Conservation (phyloP, 305 asterid species). For the Andrographis paniculata region DNA sequence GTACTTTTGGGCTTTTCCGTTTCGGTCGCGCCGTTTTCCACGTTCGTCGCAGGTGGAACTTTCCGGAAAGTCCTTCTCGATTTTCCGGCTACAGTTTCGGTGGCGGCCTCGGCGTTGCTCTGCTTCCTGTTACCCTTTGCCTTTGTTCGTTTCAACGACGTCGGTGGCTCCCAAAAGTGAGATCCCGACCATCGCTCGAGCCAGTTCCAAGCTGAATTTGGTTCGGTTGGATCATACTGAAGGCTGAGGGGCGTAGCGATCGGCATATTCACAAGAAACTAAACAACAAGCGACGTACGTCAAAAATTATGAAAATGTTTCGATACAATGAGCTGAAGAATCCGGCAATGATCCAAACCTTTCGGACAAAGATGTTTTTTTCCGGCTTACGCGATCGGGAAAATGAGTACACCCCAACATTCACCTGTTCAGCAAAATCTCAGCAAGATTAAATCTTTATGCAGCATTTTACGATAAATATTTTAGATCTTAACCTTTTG, state of each 20-base stretch:
- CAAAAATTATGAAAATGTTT: background rate
- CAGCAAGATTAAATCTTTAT: background rate
- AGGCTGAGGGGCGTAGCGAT: constrained; percentile 61
- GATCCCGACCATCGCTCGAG: constrained; percentile 66
- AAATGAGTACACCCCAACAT: constrained; percentile 22
- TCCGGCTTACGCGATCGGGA: constrained; percentile 36
- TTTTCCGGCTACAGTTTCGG: constrained; percentile 38
- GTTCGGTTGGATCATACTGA: constrained; percentile 49
- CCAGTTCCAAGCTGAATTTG: constrained; percentile 71
- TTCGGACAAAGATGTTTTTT: constrained; percentile 26
- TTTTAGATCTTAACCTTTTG: constrained; percentile 47
- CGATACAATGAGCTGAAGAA: background rate
- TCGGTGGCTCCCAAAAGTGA: constrained; percentile 48
- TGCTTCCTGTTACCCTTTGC: constrained; percentile 41
- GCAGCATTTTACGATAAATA: constrained; percentile 4
- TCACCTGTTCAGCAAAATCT: constrained; percentile 29
- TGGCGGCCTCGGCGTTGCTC: constrained; percentile 19
- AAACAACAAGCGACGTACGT: constrained; percentile 6
- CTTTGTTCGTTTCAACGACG: constrained; percentile 23
- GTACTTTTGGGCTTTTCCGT: constrained; percentile 42
- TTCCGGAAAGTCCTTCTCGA: constrained; percentile 46
- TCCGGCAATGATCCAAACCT: background rate
- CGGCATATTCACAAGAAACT: constrained; percentile 57
- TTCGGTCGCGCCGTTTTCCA: constrained; percentile 36
- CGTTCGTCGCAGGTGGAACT: constrained; percentile 30